Percentiles rank a stretch among this genome's conserved stretches.
Conservation (phyloP, 2,329 filamentous ascomycete species). For the Ilyonectria robusta region DNA sequence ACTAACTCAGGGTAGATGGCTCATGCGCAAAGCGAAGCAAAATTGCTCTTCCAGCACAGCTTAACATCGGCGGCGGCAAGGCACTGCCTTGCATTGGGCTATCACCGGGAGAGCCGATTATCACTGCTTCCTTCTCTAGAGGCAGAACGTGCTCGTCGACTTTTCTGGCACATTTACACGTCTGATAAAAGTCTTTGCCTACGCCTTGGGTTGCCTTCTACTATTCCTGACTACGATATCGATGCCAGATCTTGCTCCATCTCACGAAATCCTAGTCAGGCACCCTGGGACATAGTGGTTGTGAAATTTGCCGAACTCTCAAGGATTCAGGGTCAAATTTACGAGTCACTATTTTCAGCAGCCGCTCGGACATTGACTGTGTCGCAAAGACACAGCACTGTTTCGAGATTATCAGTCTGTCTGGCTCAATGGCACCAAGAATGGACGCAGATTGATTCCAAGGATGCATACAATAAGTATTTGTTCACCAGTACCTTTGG, state of each 20-base stretch:
- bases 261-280: constrained; percentile 1
- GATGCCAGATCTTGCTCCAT: constrained; percentile 9
- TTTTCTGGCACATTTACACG: constrained; percentile 26
- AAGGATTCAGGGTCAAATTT: constrained; percentile 19
- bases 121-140: neutral
- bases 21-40: constrained; percentile 14
- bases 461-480: neutral
- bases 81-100: constrained; percentile 19
- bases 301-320: constrained; percentile 8
- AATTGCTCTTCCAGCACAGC: constrained; percentile 18
- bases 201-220: constrained; percentile 10
- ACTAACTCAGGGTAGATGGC: neutral
- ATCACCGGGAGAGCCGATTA: constrained; percentile 18
- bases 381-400: neutral
- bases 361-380: neutral
- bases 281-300: constrained; percentile 14
- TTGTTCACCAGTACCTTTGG: constrained; percentile 13
- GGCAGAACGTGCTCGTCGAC: constrained; percentile 3
- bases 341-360: constrained; percentile 12
- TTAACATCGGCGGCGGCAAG: constrained; percentile 17
- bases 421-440: constrained; percentile 7
- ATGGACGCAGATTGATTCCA: constrained; percentile 8
- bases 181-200: constrained; percentile 15
- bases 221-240: constrained; percentile 18
- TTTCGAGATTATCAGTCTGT: neutral